Evolutionary conservation across 352 stramenopile species (phyloP).

Genomic region (Phytophthora tentaculata): DNA sequence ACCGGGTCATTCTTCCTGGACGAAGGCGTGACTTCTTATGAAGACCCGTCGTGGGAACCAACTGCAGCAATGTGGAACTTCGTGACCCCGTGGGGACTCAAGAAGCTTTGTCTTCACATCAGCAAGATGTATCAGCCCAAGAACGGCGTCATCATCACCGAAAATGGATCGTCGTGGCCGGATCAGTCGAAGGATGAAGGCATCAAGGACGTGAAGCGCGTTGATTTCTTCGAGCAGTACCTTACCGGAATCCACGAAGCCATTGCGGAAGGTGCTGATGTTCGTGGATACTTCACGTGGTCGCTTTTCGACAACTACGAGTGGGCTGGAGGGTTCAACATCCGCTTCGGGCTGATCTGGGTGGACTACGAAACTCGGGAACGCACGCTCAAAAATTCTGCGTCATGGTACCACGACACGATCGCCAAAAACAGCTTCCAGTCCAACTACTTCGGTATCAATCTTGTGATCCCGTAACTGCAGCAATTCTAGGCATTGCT

Average conservation of each 20-base stretch:
- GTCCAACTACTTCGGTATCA: conserved; percentile 15
- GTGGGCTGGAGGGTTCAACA: conserved; percentile 77
- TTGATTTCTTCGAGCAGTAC: conserved; percentile 88
- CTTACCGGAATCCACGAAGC: conserved; percentile 70
- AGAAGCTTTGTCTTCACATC: conserved; percentile 92
- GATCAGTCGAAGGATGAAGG: conserved; percentile 74
- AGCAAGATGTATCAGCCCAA: conserved; percentile 78
- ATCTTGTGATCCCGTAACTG: conserved; percentile 8
- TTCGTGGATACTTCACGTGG: conserved; percentile 92
- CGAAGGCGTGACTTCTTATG: conserved; percentile 44
- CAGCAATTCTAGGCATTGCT: too few species aligned
- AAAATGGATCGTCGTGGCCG: conserved; percentile 89
- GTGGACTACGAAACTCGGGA: conserved; percentile 69
- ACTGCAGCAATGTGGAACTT: conserved; percentile 87
- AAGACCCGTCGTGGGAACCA: conserved; percentile 68
- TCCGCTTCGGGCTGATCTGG: conserved; percentile 64
- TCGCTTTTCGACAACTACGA: conserved; percentile 94
- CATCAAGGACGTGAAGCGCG: conserved; percentile 76
- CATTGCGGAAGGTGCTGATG: conserved; percentile 58
- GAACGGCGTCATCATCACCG: conserved; percentile 89
- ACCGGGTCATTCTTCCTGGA: conserved; percentile 49
- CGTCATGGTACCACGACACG: conserved; percentile 56
- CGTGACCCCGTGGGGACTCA: conserved; percentile 79
- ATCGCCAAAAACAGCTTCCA: conserved; percentile 48
- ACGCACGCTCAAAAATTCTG: conserved; percentile 66